These are phyloP conservation scores for Pisolithus marmoratus DNA, from an alignment of 768 basidiomycete genomes.

Conservation along the genomic window DNA sequence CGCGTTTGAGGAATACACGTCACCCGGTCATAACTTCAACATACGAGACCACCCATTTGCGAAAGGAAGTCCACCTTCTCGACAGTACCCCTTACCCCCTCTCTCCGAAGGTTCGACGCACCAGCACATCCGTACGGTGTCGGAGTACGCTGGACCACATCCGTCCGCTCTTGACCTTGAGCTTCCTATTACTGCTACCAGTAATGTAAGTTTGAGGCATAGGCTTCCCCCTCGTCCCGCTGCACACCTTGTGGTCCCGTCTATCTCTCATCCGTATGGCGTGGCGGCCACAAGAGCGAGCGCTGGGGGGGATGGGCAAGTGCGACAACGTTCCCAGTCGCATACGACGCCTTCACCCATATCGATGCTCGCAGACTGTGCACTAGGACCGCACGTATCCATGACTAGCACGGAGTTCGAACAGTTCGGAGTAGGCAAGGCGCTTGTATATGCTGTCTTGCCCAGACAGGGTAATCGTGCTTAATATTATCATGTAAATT, in stretches of 20 bases:
- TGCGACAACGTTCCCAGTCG: not conserved
- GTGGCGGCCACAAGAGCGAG: conserved; percentile 1
- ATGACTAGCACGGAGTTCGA: conserved; percentile 32
- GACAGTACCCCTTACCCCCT: conserved; percentile 2
- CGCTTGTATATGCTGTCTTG: conserved; percentile 43
- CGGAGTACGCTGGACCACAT: conserved; percentile 38
- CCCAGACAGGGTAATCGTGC: not conserved
- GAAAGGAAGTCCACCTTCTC: conserved; percentile 16
- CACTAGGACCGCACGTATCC: conserved; percentile 17
- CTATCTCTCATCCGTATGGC: conserved; percentile 27
- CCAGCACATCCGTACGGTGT: conserved; percentile 17
- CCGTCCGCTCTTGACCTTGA: conserved; percentile 26
- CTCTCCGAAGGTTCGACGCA: conserved; percentile 1
- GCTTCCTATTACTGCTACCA: conserved; percentile 14
- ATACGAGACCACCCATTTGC: conserved; percentile 35
- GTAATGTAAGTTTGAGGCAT: conserved; percentile 30
- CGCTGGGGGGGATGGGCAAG: not conserved
- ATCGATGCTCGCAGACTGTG: not conserved
- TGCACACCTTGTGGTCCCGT: conserved; percentile 8
- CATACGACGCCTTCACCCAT: not conserved
- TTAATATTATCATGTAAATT: not conserved
- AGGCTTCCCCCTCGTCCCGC: conserved; percentile 30
- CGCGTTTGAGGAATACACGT: conserved; percentile 14
- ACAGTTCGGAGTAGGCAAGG: conserved; percentile 58
- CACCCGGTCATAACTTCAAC: conserved; percentile 10